Base-by-base conservation (phyloP, 768 basidiomycete species). In the Ephemerocybe angulata region DNA sequence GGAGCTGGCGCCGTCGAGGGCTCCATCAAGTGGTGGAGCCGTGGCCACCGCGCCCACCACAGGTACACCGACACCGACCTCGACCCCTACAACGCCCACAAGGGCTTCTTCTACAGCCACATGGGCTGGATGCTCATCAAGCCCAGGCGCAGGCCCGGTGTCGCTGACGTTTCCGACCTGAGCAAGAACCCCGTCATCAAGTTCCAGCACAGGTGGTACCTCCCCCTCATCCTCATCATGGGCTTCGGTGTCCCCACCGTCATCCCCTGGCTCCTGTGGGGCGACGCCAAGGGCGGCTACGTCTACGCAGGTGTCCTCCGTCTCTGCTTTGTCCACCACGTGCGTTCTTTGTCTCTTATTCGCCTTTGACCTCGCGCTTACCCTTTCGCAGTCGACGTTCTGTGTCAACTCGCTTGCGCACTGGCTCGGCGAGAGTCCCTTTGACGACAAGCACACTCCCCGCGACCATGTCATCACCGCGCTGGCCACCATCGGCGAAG, bases 1-100 rank as follows among this genome's bases (percentile, higher is more conserved):
- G 97, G 96, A 48, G 87, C 93, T 1, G 96, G 97, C 46, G 95
- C 96, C 4, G 88, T 96, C 44, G 84, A 99, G 67, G 96, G 96
- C 8, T 97, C 95, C 21, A 96, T 99, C 75, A 90, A 92, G 70
- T 98, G 97, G 97, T 98, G 97, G 97, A 88, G 88, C 21, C 84
- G 97, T 50, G 95, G 95, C 46, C 97, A 99, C 77, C 90, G 96
- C 57, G 96, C 96, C 3, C 95, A 97, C 70, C 95, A 97, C 67
- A 84, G 94, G 40, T 96, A 97, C 76, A 98, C 94, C 62, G 94
- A 96, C 72, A 98, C 94, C 64, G 91, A 93, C 53, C 87, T 98
- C 59, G 94, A 97, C 72, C 94, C 95, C 0, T 97, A 98, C 76
- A 89, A 90, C 59, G 93, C 93, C 6, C 88, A 93, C 71, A 85